Base-by-base conservation (phyloP, 805 yeast genomes). In the fission yeast (Schizosaccharomyces pombe) region DNA sequence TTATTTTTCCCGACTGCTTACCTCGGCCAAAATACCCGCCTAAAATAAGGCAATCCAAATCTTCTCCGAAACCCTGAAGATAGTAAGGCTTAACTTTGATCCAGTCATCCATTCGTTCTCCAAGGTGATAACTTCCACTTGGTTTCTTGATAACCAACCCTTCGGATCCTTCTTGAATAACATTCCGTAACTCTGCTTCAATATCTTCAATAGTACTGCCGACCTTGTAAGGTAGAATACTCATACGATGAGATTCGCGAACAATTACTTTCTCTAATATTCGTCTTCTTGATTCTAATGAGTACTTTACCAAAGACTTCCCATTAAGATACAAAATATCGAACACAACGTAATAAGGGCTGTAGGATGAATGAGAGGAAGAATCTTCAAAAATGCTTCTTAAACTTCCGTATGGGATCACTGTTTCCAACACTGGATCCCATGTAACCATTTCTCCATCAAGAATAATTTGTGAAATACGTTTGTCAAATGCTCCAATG, bases 401-500 rank as follows among this genome's bases (percentile, higher is more conserved):
- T 75, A 91, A 73, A 1, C 82, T 74, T 0, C 94, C 93, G 68
- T 85, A 85, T 0, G 95, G 94, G 24, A 86, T 67, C 3, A 85
- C 70, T 1, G 62, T 56, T 71, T 66, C 51, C 65, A 69, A 54
- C 1, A 55, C 56, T 0, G 76, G 75, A 65, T 87, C 95, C 73
- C 77, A 86, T 0, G 93, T 85, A 1, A 89, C 79, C 89, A 89
- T 84, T 65, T 89, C 98, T 0, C 97, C 96, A 67, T 89, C 98
- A 3, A 89, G 62, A 4, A 82, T 71, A 24, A 73, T 32, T n/a
- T 55, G 34, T n/a, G 26, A 29, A 11, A 52, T 47, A 9, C 28
- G 29, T 12, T 40, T 28, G 14, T 24, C 30, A 47, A 53, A 47
- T n/a, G 55, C 40, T 24, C 39, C 39, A 19, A 39, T 29, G 11